Base-by-base conservation (phyloP, 345 rosid species). In the Arabidopsis arenosa region DNA sequence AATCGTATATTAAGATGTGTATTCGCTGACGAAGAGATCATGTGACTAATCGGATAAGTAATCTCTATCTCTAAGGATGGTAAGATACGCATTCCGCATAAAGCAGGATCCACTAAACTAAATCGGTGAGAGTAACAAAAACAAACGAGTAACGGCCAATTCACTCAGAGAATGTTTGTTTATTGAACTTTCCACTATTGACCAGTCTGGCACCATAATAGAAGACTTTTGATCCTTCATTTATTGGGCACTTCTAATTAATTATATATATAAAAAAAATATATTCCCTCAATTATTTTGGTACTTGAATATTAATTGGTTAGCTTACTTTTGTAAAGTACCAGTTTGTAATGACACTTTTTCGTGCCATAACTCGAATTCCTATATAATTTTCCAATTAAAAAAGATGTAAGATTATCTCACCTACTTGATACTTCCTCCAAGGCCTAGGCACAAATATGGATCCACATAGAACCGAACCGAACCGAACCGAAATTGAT, bases 191-290 rank as follows among this genome's bases (percentile, higher is more conserved):
- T 9, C 41, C 55, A 64, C 26, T 30, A 30, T n/a, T 45, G 28
- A 64, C 55, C 69, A 65, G 11, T 30, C 56, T 64, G 56, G 15
- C 69, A 47, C 56, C 28, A 15, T 64, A 2, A n/a, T 63, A 4
- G 54, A 28, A 12, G 49, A 41, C 36, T 41, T 41, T 26, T 62
- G 51, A 62, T 62, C 30, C 32, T 18, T 9, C 9, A 7, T 14
- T 6, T 26, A 13, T 12, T 28, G 6, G 18, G 11, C 26, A 23
- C 26, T 23, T 23, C 26, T 23, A 0, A 18, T 23, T 23, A 21
- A 23, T 23, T 23, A 23, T 21, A 21, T 1, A 21, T 21, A n/a
- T n/a, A 18, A 18, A 18, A 23, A 23, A 23, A 23, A 23, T 1
- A 23, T 1, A 23, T 23, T 2, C 26, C 26, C 26, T 23, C 32